Evolutionary conservation across 257 asterid species (phyloP).

Genomic region (Cordia subcordata): DNA sequence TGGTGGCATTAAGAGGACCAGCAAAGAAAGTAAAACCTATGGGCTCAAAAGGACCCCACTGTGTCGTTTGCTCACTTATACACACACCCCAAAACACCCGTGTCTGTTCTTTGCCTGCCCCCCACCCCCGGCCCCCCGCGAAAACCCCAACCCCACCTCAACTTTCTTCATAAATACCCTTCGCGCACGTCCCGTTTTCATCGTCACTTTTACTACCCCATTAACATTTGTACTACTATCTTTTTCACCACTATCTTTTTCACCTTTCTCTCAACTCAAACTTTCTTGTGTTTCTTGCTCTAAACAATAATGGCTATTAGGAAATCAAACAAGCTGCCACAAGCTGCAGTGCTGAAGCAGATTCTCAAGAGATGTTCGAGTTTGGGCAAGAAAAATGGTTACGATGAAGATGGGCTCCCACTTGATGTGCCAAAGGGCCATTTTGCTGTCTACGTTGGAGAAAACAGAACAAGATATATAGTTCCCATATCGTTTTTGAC

Average conservation of each 20-base stretch:
- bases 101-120: conserved; percentile 27
- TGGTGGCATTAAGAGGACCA: conserved; percentile 25
- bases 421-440: conserved; percentile 51
- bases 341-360: conserved; percentile 33
- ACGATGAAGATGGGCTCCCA: conserved; percentile 29
- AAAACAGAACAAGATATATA: conserved; percentile 39
- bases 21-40: conserved; percentile 29
- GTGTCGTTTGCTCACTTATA: conserved; percentile 31
- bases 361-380: conserved; percentile 43
- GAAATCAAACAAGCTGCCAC: conserved; percentile 35
- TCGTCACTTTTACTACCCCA: conserved; percentile 5
- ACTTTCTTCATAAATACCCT: conserved; percentile 40
- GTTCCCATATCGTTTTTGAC: conserved; percentile 39
- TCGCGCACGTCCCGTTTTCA: conserved; percentile 11
- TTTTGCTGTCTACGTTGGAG: conserved; percentile 41
- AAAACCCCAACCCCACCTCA: too few species aligned
- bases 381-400: conserved; percentile 32
- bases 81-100: conserved; percentile 43
- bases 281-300: not conserved
- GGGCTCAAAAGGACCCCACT: conserved; percentile 38
- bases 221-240: not conserved
- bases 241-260: not conserved
- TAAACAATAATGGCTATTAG: conserved; percentile 34
- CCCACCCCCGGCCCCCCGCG: too few species aligned
- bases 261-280: not conserved